Conservation (phyloP, 1,284 basidiomycete genomes). For the Leccinum solheimii region DNA sequence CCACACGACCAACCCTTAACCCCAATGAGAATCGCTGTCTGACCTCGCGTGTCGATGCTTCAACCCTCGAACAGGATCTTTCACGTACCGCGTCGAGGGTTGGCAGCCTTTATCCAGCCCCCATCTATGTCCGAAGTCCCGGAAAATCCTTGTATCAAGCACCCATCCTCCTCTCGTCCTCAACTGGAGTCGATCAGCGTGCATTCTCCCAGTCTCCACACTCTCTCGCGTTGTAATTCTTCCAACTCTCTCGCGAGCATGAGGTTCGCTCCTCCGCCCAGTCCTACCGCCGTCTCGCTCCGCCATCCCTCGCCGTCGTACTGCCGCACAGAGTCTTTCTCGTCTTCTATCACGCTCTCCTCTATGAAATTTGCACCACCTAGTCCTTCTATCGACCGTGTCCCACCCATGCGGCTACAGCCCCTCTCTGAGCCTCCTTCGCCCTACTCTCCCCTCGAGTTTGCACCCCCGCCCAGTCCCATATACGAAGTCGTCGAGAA, state of each 20-base stretch:
- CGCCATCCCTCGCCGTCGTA: constrained; percentile 11
- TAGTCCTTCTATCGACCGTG: constrained; percentile 22
- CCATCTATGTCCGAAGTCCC: constrained; percentile 35
- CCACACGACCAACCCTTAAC: too few species aligned
- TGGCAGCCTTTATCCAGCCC: too few species aligned
- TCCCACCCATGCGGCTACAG: constrained; percentile 10
- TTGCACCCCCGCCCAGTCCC: constrained; percentile 25
- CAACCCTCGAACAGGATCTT: too few species aligned
- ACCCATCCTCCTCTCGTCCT: constrained; percentile 11
- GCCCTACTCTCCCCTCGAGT: constrained; percentile 32
- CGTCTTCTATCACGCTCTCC: constrained; percentile 25
- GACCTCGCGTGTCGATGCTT: too few species aligned
- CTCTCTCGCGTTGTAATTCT: constrained; percentile 21
- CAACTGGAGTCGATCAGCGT: constrained; percentile 23
- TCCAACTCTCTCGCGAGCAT: constrained; percentile 29
- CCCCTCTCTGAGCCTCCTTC: constrained; percentile 29
- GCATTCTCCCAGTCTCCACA: constrained; percentile 20
- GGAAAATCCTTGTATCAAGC: constrained; percentile 14
- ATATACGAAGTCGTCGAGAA: constrained; percentile 31
- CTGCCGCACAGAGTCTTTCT: constrained; percentile 7
- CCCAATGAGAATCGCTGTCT: too few species aligned
- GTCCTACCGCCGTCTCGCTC: constrained; percentile 18
- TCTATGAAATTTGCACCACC: constrained; percentile 33
- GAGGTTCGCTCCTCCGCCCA: constrained; percentile 34
- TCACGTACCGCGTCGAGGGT: too few species aligned